phyloP scores from a whole-genome alignment of 192 early-diverging fungal species.

The Umbelopsis vinacea region DNA sequence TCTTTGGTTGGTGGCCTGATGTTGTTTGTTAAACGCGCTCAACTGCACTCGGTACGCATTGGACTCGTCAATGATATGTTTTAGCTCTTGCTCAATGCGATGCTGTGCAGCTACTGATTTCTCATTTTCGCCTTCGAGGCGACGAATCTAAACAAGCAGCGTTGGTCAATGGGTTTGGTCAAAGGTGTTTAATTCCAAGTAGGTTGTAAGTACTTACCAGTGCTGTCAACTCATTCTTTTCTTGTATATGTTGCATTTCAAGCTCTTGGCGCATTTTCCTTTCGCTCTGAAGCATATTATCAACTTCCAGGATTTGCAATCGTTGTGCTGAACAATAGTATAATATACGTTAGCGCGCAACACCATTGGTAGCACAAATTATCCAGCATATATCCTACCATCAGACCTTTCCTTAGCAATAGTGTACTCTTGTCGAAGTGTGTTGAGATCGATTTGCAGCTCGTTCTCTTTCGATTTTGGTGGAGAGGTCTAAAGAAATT shows the following conservation, averaged over 20 bases:
- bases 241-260: slow-evolving; percentile 17
- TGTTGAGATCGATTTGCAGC: not conserved
- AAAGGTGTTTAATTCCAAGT: not conserved
- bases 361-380: not conserved
- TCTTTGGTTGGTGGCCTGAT: slow-evolving; percentile 19
- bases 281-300: slow-evolving; percentile 17
- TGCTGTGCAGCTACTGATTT: slow-evolving; percentile 12
- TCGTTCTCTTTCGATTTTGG: slow-evolving; percentile 1
- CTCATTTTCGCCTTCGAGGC: slow-evolving; percentile 7
- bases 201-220: not conserved
- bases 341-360: not conserved
- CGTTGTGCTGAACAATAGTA: not conserved
- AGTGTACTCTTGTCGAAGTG: not conserved
- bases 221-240: not conserved
- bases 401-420: slow-evolving; percentile 1
- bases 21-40: not conserved
- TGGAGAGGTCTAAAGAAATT: not conserved
- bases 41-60: slow-evolving; percentile 12
- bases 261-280: slow-evolving; percentile 10
- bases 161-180: not conserved
- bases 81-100: slow-evolving; percentile 7
- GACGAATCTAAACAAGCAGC: not conserved
- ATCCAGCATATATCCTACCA: not conserved
- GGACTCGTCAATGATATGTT: slow-evolving; percentile 7
- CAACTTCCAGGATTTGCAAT: slow-evolving; percentile 10